phyloP scores from a whole-genome alignment of 2,329 filamentous ascomycete genomes.

The Pseudogymnoascus destructans region DNA sequence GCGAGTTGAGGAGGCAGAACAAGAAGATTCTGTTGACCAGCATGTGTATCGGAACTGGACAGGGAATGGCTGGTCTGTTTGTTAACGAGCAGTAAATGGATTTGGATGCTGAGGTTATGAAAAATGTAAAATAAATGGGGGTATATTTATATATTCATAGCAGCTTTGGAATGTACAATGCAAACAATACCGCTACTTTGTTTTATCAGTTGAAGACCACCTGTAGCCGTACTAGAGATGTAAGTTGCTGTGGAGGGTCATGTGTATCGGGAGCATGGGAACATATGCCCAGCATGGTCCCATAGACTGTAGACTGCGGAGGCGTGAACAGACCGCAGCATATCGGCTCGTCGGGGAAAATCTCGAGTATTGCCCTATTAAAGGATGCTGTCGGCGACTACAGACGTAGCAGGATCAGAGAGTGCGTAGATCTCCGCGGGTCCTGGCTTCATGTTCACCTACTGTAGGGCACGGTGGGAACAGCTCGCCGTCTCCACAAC shows the following conservation, averaged over 20 bases:
- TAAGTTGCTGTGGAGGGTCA: neutral
- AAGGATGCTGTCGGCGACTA: no score
- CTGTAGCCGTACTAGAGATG: neutral
- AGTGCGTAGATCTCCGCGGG: no score
- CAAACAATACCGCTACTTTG: neutral
- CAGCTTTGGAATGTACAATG: neutral
- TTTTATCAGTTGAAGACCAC: neutral
- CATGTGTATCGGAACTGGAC: conserved; percentile 69
- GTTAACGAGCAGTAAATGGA: conserved; percentile 39
- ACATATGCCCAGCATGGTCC: no score
- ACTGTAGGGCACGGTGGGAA: no score
- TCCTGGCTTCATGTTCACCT: no score
- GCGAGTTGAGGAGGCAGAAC: conserved; percentile 69
- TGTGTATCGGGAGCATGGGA: neutral
- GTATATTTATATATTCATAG: neutral
- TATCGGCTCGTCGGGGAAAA: no score
- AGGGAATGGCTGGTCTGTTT: conserved; percentile 56
- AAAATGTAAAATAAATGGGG: conserved; percentile 2
- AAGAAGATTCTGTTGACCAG: conserved; percentile 86
- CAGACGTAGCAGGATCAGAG: no score
- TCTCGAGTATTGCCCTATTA: no score
- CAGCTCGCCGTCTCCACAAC: no score
- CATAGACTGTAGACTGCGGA: no score
- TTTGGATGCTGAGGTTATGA: neutral
- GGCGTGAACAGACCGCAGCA: no score